Base-by-base conservation (phyloP, 495 filamentous ascomycete species). In the Penicillium nucicola region DNA sequence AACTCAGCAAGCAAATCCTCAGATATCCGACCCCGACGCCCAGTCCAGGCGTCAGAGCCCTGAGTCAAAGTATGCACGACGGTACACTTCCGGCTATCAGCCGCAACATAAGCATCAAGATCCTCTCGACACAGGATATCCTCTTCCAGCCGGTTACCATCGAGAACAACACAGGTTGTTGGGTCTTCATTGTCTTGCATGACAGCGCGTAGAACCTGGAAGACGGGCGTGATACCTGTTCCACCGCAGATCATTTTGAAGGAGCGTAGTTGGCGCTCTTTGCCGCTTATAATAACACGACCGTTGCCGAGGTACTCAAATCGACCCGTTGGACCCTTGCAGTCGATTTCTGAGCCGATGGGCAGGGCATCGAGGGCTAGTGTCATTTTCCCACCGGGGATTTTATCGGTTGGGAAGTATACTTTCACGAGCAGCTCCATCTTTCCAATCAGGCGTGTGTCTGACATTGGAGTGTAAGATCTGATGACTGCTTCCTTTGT, bases 221-320 rank as follows among this genome's bases (percentile, higher is more conserved):
- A 96, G 47, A 97, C 88, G 1, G 92, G 92, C 34, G 92, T 97
- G 58, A 97, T 89, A 2, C 92, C 92, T 3, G 82, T 88, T 31
- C 92, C 92, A 23, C 80, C 92, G 53, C 88, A 93, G 42, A 97
- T 87, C 92, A 97, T 96, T 55, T 84, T 74, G 66, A 97, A 91
- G 19, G 75, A 77, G 34, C 77, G 77, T 1, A 96, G 82, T 2
- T 54, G 67, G 12, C 87, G 67, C 52, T 78, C 67, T 30, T 71
- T 74, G 3, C 81, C 83, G 32, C 81, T 79, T 31, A 96, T 69
- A 0, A 74, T 56, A 50, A 90, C 87, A 8, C 67, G 55, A 0
- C 92, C 90, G 1, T 73, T 64, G 2, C 87, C 86, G 0, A 84
- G 68, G 56, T 97, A 97, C 58, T 87, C 81, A 46, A 97, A 92